Percentiles rank a stretch among this genome's conserved stretches.
These are phyloP conservation scores for Fusarium circinatum DNA, from an alignment of 2,329 filamentous ascomycete genomes.

Conservation along the genomic window DNA sequence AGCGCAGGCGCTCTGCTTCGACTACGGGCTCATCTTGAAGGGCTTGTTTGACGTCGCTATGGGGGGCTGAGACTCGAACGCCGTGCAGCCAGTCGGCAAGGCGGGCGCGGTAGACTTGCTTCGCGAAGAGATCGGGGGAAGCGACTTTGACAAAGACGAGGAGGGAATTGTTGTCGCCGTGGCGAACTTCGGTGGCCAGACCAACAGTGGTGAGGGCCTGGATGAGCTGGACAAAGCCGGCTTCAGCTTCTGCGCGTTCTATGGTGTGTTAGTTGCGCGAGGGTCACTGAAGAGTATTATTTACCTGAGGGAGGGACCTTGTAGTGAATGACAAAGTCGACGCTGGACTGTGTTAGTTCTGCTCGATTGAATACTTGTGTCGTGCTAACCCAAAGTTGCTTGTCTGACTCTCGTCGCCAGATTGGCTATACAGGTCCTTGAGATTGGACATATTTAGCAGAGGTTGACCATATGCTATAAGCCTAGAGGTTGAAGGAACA, in stretches of 20 bases:
- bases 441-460: slow-evolving; percentile 48
- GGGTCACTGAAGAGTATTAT: slow-evolving; percentile 16
- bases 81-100: slow-evolving; percentile 95
- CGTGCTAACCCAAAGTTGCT: slow-evolving; percentile 56
- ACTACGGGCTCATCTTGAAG: slow-evolving; percentile 80
- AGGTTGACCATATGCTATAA: slow-evolving; percentile 12
- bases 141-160: slow-evolving; percentile 86
- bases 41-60: slow-evolving; percentile 74
- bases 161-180: slow-evolving; percentile 78
- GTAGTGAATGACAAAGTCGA: slow-evolving; percentile 91
- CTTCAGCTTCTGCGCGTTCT: slow-evolving; percentile 77
- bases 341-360: slow-evolving; percentile 56
- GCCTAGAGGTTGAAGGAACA: neutral
- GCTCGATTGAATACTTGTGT: neutral
- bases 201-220: slow-evolving; percentile 80
- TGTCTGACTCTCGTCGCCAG: slow-evolving; percentile 41
- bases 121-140: slow-evolving; percentile 77
- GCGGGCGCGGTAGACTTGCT: slow-evolving; percentile 86
- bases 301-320: slow-evolving; percentile 75
- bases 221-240: slow-evolving; percentile 81
- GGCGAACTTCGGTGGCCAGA: slow-evolving; percentile 87
- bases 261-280: slow-evolving; percentile 12
- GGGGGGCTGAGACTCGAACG: slow-evolving; percentile 80
- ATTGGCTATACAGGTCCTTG: slow-evolving; percentile 47
- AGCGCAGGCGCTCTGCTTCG: slow-evolving; percentile 86